These are phyloP conservation scores for Cornus florida DNA, from an alignment of 148 eudicot genomes.

Conservation along the genomic window DNA sequence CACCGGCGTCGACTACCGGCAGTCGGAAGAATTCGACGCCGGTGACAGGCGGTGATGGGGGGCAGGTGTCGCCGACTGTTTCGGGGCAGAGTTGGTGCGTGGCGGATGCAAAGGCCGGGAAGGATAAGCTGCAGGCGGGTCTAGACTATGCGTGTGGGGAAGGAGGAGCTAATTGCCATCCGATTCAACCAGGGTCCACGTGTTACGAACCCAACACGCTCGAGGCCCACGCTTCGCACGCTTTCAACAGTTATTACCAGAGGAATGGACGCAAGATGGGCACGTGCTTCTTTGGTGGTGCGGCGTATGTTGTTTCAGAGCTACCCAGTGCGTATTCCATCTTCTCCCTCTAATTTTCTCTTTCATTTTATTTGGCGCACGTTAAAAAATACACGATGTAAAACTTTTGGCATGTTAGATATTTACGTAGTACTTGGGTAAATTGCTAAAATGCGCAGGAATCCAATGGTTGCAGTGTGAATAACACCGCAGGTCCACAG, in stretches of 20 bases:
- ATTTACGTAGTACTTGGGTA: not conserved
- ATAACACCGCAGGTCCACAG: not conserved
- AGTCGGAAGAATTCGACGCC: not conserved
- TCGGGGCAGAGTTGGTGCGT: slow-evolving; percentile 83
- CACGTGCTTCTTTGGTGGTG: slow-evolving; percentile 80
- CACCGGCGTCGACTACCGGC: not conserved
- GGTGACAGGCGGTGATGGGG: slow-evolving; percentile 18
- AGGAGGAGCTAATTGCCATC: slow-evolving; percentile 84
- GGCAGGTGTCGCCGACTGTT: slow-evolving; percentile 14
- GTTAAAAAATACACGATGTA: not conserved
- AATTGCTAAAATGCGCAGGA: not conserved
- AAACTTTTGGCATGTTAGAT: not conserved
- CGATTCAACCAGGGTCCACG: slow-evolving; percentile 74
- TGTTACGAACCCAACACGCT: slow-evolving; percentile 89
- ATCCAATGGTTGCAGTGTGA: not conserved
- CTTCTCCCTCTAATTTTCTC: not conserved
- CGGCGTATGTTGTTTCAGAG: slow-evolving; percentile 60
- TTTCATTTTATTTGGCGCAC: not conserved
- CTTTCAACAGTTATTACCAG: slow-evolving; percentile 90
- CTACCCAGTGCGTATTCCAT: slow-evolving; percentile 63
- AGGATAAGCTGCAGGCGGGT: slow-evolving; percentile 71
- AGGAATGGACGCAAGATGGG: slow-evolving; percentile 60
- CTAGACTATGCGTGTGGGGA: slow-evolving; percentile 91
- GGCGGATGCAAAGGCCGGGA: slow-evolving; percentile 56
- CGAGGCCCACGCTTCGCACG: slow-evolving; percentile 85